Evolutionary conservation across 768 basidiomycete genomes (phyloP), one percentile per base, ranked within the genome.

Genomic region (Mycena vitilis): DNA sequence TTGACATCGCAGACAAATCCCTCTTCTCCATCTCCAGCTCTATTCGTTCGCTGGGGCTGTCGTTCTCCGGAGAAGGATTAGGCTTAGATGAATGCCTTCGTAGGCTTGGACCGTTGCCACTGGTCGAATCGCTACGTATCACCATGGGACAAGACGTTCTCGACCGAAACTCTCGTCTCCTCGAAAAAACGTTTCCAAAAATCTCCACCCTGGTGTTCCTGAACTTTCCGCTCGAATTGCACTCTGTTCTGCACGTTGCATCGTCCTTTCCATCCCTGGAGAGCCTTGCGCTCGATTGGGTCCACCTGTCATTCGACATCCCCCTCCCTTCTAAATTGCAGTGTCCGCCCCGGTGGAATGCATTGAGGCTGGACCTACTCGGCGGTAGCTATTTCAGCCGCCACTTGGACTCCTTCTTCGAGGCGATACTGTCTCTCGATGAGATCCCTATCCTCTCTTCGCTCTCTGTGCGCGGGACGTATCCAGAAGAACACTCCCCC

Each of bases 21-120:
- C 18, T 51, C 22, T 65, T 69, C 52, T 44, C 57, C 42, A 18
- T 69, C 13, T 22, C 57, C 2, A 56, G 10, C 15, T 52, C 53
- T 36, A 56, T 69, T n/a, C 68, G 63, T 7, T 60, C 57, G 0
- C n/a, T 69, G 15, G 51, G 38, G 12, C 20, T 48, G 16, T 57
- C 45, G 11, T 42, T 45, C 48, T 56, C 23, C 7, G 34, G 40
- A 2, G 15, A n/a, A 18, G 25, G 15, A 18, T 42, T 56, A 2
- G 30, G 45, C 1, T 8, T 66, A 10, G 52, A 51, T 22, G 56
- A 36, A 58, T 40, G 2, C 25, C 22, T 66, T 12, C 30, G 42
- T 5, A 47, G 11, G 18, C 42, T 60, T 11, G 58, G 51, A 18
- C 65, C 51, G 1, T 40, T 60, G n/a, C 44, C 36, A 15, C 65